Percentiles rank a stretch among this genome's conserved stretches.
Conservation (phyloP, 2,329 filamentous ascomycete genomes). For the Talaromyces sp. region DNA sequence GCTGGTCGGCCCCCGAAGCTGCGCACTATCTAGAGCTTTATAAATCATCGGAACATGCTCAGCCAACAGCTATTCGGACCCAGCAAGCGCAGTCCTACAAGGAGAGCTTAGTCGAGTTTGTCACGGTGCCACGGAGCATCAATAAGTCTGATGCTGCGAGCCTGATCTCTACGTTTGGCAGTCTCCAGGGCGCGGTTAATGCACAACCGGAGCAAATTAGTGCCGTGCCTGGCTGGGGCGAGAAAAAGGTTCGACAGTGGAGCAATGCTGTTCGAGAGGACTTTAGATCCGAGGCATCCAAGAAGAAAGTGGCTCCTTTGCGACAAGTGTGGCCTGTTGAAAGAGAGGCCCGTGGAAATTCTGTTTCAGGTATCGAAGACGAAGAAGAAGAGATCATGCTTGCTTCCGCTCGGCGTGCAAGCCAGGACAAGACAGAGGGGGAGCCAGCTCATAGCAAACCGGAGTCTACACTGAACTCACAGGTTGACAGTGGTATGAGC, state of each 20-base stretch:
- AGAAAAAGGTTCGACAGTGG: constrained; percentile 90
- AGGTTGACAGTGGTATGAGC: constrained; percentile 41
- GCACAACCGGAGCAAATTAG: constrained; percentile 79
- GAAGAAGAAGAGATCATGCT: constrained; percentile 43
- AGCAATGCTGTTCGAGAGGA: constrained; percentile 74
- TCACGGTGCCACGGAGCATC: constrained; percentile 80
- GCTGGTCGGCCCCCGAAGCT: constrained; percentile 91
- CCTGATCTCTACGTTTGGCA: constrained; percentile 87
- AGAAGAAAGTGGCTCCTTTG: constrained; percentile 44
- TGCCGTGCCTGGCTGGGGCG: constrained; percentile 85
- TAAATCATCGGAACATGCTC: constrained; percentile 88
- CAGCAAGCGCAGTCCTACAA: constrained; percentile 78
- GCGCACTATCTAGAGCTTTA: constrained; percentile 91
- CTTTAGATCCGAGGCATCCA: constrained; percentile 68
- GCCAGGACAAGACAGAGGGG: constrained; percentile 17
- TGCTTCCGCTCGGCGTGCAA: constrained; percentile 22
- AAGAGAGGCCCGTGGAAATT: constrained; percentile 15
- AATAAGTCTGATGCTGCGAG: constrained; percentile 94
- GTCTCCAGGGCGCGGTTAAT: constrained; percentile 78
- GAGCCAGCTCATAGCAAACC: constrained; percentile 2
- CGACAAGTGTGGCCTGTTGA: constrained; percentile 11
- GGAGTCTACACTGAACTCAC: constrained; percentile 10
- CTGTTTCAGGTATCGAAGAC: constrained; percentile 24
- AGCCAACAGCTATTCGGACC: constrained; percentile 73
- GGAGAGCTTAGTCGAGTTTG: constrained; percentile 84